Base-by-base conservation (phyloP, 1,284 basidiomycete species). In the Austroboletus niveus region DNA sequence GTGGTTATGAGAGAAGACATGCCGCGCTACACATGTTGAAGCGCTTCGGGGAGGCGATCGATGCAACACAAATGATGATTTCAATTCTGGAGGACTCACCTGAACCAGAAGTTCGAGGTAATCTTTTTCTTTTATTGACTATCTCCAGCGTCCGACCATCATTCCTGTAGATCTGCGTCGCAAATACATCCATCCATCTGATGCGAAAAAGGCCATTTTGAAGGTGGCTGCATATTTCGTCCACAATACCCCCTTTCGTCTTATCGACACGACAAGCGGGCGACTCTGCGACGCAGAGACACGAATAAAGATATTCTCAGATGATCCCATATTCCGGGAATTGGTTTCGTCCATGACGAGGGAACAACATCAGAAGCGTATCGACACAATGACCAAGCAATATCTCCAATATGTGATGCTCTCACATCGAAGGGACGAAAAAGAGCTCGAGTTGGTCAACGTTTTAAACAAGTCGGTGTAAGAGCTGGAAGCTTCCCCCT, bases 371-470 rank as follows among this genome's bases (percentile, higher is more conserved):
- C 27, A 4, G 14, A 41, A 52, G 4, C 58, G 30, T 29, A 48
- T 62, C 27, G 27, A 49, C 3, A 12, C 39, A 1, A 32, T 50
- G 24, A 62, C 42, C 1, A 42, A 7, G 8, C 35, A 2, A 22
- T 66, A 53, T 38, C 54, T 56, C n/a, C 49, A 29, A 55, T 66
- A 61, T 17, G 56, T 55, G 17, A 64, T 64, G 60, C 52, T 64
- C 12, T 64, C 62, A 10, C 62, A 64, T 42, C 52, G 57, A 44
- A 66, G 62, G 62, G 58, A 43, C 34, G 44, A 3, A 1, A 47
- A 48, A 20, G 62, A 66, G 8, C 50, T 61, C 9, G 38, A 38
- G 35, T 45, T 64, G 14, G 45, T 40, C 3, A 54, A 65, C 10
- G 53, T 65, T 20, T 31, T 3, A 22, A 42, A 36, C 46, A 61